A percentile compares a stretch with the other conserved stretches of the same genome.
Evolutionary conservation across 2,329 filamentous ascomycete species (phyloP).

Genomic region (Pseudocercospora ulei): DNA sequence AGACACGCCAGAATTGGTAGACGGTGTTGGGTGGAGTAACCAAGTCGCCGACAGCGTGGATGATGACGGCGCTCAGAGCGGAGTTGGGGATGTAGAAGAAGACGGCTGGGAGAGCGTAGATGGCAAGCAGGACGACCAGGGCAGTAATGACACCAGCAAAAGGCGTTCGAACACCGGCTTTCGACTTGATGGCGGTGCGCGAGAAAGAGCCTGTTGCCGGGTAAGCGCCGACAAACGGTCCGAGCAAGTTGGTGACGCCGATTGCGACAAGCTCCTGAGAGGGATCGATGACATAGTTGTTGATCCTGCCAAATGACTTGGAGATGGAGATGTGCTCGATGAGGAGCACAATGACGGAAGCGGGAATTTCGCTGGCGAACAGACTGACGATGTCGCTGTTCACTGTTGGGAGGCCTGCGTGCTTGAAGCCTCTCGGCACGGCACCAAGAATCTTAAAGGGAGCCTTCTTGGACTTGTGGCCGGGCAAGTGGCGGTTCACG

Average conservation of each 20-base stretch:
- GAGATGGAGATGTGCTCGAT: conserved; percentile 97
- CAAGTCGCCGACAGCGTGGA: conserved; percentile 87
- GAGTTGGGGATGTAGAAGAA: conserved; percentile 91
- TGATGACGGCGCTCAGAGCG: conserved; percentile 76
- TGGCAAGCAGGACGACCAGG: conserved; percentile 72
- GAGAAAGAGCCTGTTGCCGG: conserved; percentile 93
- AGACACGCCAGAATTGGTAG: conserved; percentile 91
- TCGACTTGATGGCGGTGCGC: conserved; percentile 91
- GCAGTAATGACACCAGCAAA: conserved; percentile 85
- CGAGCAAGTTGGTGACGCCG: conserved; percentile 78
- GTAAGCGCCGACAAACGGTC: conserved; percentile 84
- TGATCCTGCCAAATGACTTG: conserved; percentile 90
- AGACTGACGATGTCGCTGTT: conserved; percentile 55
- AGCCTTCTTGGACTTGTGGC: conserved; percentile 35
- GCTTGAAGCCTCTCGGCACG: conserved; percentile 78
- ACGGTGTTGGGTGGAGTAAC: conserved; percentile 84
- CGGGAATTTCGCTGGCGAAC: conserved; percentile 65
- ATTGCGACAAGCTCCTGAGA: conserved; percentile 95
- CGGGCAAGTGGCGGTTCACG: conserved; percentile 56
- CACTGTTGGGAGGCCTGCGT: conserved; percentile 63
- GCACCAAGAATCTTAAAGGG: conserved; percentile 62
- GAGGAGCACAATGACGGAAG: conserved; percentile 82
- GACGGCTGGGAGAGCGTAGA: conserved; percentile 76
- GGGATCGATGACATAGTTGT: conserved; percentile 91
- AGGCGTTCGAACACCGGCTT: conserved; percentile 86